Base-by-base conservation (phyloP, 1,284 basidiomycete genomes). In the Boletus mariae region DNA sequence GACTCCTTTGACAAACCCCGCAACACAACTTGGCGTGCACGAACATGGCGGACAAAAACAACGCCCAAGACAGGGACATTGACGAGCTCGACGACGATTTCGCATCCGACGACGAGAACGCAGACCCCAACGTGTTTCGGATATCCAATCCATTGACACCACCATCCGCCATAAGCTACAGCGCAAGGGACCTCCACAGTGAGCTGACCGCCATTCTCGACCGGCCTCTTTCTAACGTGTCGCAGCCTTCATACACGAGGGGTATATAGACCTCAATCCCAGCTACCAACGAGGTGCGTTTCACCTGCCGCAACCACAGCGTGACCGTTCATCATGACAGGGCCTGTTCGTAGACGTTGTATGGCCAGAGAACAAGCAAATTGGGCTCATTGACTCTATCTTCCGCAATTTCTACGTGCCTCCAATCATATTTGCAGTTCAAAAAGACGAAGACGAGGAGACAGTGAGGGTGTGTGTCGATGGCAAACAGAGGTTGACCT, bases 401-500 rank as follows among this genome's bases (percentile, higher is more conserved):
- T 85, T 83, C 57, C 82, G 80, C 49, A 85, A 89, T 59, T 85
- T 79, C 61, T 88, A 83, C 57, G 80, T 90, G 8, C 87, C 86
- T 0, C 84, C 85, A 0, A 74, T 90, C n/a, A 81, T 90, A 32
- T 87, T 90, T 53, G 80, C 83, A 5, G 74, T 85, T 1, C 70
- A 70, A 45, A 66, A 60, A 20, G 78, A 81, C 51, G 78, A 82
- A 10, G 80, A 83, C 0, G 82, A 79, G 0, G 75, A 78, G 45
- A 71, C 74, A 40, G 68, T 79, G n/a, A 70, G 80, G 54, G 70
- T 83, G 47, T 90, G 88, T 57, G 85, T 90, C 12, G 88, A 90
- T 58, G 87, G 87, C 5, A 90, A 90, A 63, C 87, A 89, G 71
- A 74, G 87, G 42, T 66, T 89, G 47, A 88, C 85, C 0, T 87